Evolutionary conservation across 257 asterid species (phyloP), one percentile per base, ranked within the genome.

Genomic region (Sherardia arvensis): DNA sequence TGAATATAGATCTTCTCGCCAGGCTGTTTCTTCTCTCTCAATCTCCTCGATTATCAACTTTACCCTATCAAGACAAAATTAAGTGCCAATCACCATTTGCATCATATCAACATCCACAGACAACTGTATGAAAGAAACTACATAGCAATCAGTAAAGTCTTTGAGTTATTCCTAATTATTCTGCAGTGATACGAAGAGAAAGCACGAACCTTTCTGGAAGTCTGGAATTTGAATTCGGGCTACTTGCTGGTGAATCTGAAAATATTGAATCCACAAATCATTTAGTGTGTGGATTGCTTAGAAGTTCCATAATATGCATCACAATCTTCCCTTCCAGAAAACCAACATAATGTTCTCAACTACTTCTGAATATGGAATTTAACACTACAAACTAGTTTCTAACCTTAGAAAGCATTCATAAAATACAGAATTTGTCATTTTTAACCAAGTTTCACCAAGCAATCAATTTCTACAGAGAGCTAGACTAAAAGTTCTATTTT

Each of bases 1-100:
- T 25, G 96, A 90, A 81, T 92, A 92, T 23, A 92, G 72, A 68
- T 92, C 99, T 62, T 92, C 96, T 70, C 97, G 74, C 96, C 91
- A 87, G 57, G 87, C 84, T 48, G 82, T 78, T 85, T 90, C 99
- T 81, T 93, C 97, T 76, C 97, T 85, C 85, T 93, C 99, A 64
- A 93, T 87, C 83, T 93, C 99, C 76, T 93, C 99, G 65, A 79
- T 84, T 54, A 84, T 85, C 87, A 89, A 67, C 74, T 93, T 93
- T 56, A 93, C 88, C 94, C 99, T 93, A 88, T 73, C 34, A 56
- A 71, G 65, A 53, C 64, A 66, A 71, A 66, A 61, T 65, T 66
- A 64, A 73, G 65, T 26, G 66, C 73, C 58, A 71, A 11, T 43
- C 1, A 58, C 7, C 63, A 59, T 30, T 30, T 30, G 7, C 22